Base-by-base conservation (phyloP, 768 basidiomycete genomes). In the Boletus rubroflammeus region DNA sequence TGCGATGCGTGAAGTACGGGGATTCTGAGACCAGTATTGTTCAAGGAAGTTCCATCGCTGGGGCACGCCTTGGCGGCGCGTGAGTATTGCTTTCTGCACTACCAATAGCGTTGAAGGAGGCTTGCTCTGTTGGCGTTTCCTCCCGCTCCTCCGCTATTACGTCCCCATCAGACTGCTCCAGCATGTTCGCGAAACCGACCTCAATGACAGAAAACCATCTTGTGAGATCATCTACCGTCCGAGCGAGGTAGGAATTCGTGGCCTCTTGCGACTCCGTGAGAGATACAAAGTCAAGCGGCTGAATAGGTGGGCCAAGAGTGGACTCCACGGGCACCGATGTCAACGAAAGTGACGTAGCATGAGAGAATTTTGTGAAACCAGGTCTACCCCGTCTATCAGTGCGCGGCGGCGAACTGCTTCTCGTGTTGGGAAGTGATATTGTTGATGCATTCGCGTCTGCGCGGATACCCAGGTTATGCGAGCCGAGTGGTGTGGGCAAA, bases 181-280 rank as follows among this genome's bases (percentile, higher is more conserved):
- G 71, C 59, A 94, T 76, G 25, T 76, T 79, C 31, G 76, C 78
- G 44, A 98, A 73, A 0, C 93, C 93, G 11, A 68, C 72, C 63
- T 93, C 89, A 1, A 95, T 80, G 0, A 84, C 76, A 5, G 79
- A 78, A 53, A 98, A 69, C 91, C 90, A 95, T 57, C 80, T 76
- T 3, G 80, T 77, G 34, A 98, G 79, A 63, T 88, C 84, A 42
- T 86, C 86, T 10, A 96, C 81, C 3, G 85, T 88, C 41, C 76
- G 72, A 41, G 83, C 84, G 45, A 98, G 78, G 65, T 92, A 88
- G 1, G 74, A 68, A 59, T 89, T 86, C 1, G 86, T 83, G 32
- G 75, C 78, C 10, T 83, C 84, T 26, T 74, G 73, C 6, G 78
- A 78, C 19, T 81, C 75, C 56, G 86, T 70, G 21, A 81, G 67